These are phyloP conservation scores for Mimosa bimucronata DNA, from an alignment of 306 rosid genomes.

Conservation along the genomic window DNA sequence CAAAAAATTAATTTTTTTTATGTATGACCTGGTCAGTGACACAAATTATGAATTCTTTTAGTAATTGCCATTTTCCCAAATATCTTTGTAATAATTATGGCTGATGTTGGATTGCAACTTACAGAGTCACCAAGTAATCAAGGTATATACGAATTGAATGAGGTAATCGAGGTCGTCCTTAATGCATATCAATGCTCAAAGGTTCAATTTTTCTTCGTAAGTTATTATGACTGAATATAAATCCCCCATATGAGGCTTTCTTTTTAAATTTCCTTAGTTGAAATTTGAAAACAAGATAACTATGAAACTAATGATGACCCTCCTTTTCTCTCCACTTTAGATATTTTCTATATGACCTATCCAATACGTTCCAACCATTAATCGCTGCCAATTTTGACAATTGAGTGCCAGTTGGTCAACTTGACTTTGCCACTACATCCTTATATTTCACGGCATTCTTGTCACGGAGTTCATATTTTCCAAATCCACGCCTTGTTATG, in stretches of 20 bases:
- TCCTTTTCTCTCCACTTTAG: neutral
- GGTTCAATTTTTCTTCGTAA: neutral
- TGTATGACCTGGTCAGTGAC: neutral
- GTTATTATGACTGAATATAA: neutral
- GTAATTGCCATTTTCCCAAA: neutral
- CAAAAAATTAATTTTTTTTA: neutral
- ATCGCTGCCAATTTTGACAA: neutral
- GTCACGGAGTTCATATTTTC: neutral
- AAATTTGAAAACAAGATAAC: too few species aligned
- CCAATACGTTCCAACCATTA: neutral
- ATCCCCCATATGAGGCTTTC: neutral
- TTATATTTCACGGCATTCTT: conserved; percentile 8
- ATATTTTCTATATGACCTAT: neutral
- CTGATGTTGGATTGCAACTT: neutral
- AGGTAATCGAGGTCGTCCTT: neutral
- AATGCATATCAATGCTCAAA: neutral
- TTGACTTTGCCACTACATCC: conserved; percentile 1
- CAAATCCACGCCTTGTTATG: neutral
- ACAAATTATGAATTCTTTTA: neutral
- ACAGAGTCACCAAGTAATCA: neutral
- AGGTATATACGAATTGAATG: neutral
- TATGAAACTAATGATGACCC: neutral
- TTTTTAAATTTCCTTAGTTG: too few species aligned
- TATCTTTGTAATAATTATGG: neutral
- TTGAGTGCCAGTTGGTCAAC: neutral